phyloP scores from a whole-genome alignment of 305 asterid genomes.

The Euphrasia arctica region DNA sequence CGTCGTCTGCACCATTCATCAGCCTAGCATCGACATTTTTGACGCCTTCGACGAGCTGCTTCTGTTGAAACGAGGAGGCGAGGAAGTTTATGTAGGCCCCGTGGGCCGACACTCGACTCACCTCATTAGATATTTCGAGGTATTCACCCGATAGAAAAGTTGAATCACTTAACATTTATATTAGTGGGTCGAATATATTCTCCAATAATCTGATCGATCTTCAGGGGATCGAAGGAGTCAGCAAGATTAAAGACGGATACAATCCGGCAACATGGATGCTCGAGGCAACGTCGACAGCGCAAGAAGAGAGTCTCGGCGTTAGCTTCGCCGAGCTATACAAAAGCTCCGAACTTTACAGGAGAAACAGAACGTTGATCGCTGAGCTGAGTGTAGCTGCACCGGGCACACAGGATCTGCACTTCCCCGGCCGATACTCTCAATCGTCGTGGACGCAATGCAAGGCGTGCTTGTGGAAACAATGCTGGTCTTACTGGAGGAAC shows the following conservation, averaged over 20 bases:
- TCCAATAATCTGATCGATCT: too few relatives aligned
- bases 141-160: neutral
- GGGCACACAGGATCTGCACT: slow-evolving; percentile 53
- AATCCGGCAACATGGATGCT: slow-evolving; percentile 99
- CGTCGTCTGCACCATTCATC: slow-evolving; percentile 95
- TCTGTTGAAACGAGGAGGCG: slow-evolving; percentile 85
- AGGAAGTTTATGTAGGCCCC: slow-evolving; percentile 87
- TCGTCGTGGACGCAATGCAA: slow-evolving; percentile 62
- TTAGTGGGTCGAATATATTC: too few relatives aligned
- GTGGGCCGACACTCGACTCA: slow-evolving; percentile 64
- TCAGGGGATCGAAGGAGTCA: slow-evolving; percentile 54
- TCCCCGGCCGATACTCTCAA: slow-evolving; percentile 59
- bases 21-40: slow-evolving; percentile 95
- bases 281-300: slow-evolving; percentile 64
- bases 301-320: slow-evolving; percentile 66
- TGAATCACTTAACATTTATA: too few relatives aligned
- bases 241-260: slow-evolving; percentile 64
- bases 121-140: slow-evolving; percentile 80
- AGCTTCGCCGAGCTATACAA: slow-evolving; percentile 63
- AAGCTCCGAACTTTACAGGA: slow-evolving; percentile 60
- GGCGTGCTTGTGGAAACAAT: slow-evolving; percentile 89
- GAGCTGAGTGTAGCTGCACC: slow-evolving; percentile 64
- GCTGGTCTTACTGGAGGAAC: slow-evolving; percentile 81
- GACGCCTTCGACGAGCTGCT: slow-evolving; percentile 93
- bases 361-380: slow-evolving; percentile 66